These are phyloP conservation scores for Tricholoma bakamatsutake DNA, from an alignment of 768 basidiomycete species.

Conservation along the genomic window DNA sequence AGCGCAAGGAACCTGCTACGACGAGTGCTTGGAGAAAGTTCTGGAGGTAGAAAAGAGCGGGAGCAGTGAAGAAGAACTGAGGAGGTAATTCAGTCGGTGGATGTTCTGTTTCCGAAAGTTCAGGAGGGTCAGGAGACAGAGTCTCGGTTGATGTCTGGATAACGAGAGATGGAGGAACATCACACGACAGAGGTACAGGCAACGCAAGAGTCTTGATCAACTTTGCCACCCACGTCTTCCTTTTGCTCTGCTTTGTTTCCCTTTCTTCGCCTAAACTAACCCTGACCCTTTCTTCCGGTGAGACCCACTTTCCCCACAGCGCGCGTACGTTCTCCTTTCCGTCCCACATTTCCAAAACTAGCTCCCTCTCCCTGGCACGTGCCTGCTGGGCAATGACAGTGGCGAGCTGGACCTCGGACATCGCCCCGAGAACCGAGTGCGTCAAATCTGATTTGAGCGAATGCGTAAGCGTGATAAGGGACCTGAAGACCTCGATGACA, in stretches of 20 bases:
- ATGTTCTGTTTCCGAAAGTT: neutral
- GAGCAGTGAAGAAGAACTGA: conserved; percentile 55
- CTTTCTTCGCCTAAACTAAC: neutral
- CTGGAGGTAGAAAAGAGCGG: conserved; percentile 52
- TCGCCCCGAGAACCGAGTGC: conserved; percentile 55
- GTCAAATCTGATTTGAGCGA: conserved; percentile 69
- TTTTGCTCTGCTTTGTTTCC: neutral
- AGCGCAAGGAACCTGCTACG: conserved; percentile 54
- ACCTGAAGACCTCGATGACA: conserved; percentile 41
- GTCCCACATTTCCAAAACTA: conserved; percentile 49
- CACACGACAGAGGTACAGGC: neutral
- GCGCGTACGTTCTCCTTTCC: conserved; percentile 23
- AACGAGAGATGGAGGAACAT: neutral
- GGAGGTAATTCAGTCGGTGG: conserved; percentile 42
- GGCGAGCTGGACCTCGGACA: conserved; percentile 58
- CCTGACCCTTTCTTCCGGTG: neutral
- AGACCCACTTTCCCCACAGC: conserved; percentile 29
- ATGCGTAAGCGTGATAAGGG: conserved; percentile 47
- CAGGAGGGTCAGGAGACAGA: neutral
- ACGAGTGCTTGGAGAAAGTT: conserved; percentile 69
- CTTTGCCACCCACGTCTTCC: neutral
- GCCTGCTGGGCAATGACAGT: conserved; percentile 48
- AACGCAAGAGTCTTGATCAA: neutral
- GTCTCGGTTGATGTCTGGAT: neutral
- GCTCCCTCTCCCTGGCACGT: conserved; percentile 44